Percentiles rank a stretch among this genome's conserved stretches.
phyloP scores from a whole-genome alignment of 2,329 filamentous ascomycete species.

The Colletotrichum australisinense region DNA sequence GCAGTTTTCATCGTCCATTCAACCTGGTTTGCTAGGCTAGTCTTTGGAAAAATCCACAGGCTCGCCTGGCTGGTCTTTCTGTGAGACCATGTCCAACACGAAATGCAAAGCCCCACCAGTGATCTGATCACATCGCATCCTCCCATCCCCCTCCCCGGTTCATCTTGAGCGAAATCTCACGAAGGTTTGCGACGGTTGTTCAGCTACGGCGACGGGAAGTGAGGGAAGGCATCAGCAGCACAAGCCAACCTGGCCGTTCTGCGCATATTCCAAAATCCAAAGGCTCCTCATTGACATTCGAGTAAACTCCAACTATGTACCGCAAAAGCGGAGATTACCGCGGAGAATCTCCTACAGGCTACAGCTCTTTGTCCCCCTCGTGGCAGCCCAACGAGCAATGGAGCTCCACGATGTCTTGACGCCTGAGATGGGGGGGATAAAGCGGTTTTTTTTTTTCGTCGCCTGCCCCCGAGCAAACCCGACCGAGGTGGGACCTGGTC shows the following conservation, averaged over 20 bases:
- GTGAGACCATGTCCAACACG: slow-evolving; percentile 15
- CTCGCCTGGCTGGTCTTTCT: not conserved
- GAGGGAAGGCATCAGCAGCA: not conserved
- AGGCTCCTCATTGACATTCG: not conserved
- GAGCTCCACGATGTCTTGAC: slow-evolving; percentile 8
- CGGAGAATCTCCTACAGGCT: slow-evolving; percentile 4
- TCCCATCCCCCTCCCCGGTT: not conserved
- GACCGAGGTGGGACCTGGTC: slow-evolving; percentile 12
- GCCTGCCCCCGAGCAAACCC: slow-evolving; percentile 20
- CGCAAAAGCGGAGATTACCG: slow-evolving; percentile 18
- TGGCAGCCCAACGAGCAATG: slow-evolving; percentile 31
- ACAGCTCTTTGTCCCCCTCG: slow-evolving; percentile 14
- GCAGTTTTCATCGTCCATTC: not conserved
- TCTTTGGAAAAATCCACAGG: not conserved
- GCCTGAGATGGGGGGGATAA: not conserved
- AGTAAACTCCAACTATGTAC: not conserved
- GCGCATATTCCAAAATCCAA: not conserved
- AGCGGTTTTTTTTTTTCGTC: not conserved
- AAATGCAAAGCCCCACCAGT: slow-evolving; percentile 20
- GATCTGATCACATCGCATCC: slow-evolving; percentile 27
- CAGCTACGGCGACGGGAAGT: not conserved
- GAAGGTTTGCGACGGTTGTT: not conserved
- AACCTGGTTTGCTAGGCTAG: not conserved
- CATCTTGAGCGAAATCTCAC: not conserved
- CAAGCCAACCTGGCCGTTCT: not conserved